Evolutionary conservation across 2,329 filamentous ascomycete species (phyloP).

Genomic region (Colletotrichum navitas): DNA sequence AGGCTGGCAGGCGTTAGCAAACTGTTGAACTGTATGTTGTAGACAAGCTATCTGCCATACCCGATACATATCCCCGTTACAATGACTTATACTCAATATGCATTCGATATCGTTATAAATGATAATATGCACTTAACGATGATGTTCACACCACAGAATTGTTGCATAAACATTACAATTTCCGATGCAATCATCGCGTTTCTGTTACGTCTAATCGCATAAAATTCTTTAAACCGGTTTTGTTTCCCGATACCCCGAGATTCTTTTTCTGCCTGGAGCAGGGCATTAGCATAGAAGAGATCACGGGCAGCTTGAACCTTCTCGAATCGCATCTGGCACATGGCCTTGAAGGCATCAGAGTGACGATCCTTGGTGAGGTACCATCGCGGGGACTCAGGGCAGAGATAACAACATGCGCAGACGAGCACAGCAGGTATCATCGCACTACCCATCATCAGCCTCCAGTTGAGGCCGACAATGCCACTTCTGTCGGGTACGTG

Average conservation of each 20-base stretch:
- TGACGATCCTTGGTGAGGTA: conserved; percentile 63
- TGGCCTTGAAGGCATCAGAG: conserved; percentile 60
- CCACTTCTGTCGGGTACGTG: conserved; percentile 61
- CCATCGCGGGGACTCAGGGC: conserved; percentile 64
- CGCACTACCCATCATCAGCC: conserved; percentile 77
- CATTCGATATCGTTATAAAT: too few relatives aligned
- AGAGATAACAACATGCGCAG: conserved; percentile 64
- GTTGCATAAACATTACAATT: conserved; percentile 77
- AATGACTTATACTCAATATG: too few relatives aligned
- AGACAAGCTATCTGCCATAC: background rate
- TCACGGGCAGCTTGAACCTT: conserved; percentile 68
- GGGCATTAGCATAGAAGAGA: conserved; percentile 67
- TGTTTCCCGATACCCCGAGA: conserved; percentile 60
- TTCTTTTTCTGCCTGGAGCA: conserved; percentile 68
- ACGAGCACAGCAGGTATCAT: conserved; percentile 72
- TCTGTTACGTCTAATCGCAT: conserved; percentile 72
- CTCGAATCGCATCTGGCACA: conserved; percentile 61
- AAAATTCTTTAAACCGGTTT: conserved; percentile 67
- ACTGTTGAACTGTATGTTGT: conserved; percentile 52
- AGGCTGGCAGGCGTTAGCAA: conserved; percentile 52
- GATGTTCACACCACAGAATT: conserved; percentile 48
- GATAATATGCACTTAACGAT: conserved; percentile 21
- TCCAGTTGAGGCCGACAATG: conserved; percentile 73
- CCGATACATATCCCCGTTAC: too few relatives aligned
- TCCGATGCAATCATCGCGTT: conserved; percentile 71